Base-by-base conservation (phyloP, 2,329 filamentous ascomycete genomes). In the Ophiostoma sp. region DNA sequence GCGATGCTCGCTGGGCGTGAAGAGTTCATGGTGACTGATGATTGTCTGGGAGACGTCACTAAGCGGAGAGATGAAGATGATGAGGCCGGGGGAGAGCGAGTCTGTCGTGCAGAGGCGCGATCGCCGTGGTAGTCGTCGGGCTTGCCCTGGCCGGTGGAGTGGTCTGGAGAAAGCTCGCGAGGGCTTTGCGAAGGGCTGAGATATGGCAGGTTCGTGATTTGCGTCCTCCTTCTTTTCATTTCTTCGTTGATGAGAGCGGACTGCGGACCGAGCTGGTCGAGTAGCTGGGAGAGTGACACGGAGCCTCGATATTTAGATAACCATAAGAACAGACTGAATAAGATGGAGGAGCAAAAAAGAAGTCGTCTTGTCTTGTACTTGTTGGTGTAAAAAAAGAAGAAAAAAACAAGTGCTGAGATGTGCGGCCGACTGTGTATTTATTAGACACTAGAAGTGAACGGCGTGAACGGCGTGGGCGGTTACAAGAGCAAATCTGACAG, bases 1-100 rank as follows among this genome's bases (percentile, higher is more conserved):
- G 81, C 79, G 77, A 82, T 77, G 76, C 85, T 87, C 60, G 80
- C 74, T 17, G 83, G 84, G 70, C 85, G 80, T 7, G 85, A 86
- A 31, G 81, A 31, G 15, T 67, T 77, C 80, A 83, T 84, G 75
- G 79, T 78, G 72, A 80, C 79, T 73, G 35, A 6, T 6, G 44
- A 2, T 4, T 69, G 67, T 17, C 60, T 36, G 20, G 31, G 48
- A 2, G 48, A 70, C 7, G 33, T 48, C 27, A 27, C n/a, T 17
- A 15, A 41, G 10, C n/a, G 11, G 54, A 67, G 57, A 54, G 68
- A 67, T 8, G 68, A 71, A 4, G 70, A 70, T 1, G 70, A 67
- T 6, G 62, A 67, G 15, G 70, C 60, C 48, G 67, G 67, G 31
- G 69, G 52, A 15, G 65, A 68, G 52, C 39, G 66, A n/a, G 69